These are phyloP conservation scores for Dryas alaskensis DNA, from an alignment of 306 rosid genomes.

Conservation along the genomic window DNA sequence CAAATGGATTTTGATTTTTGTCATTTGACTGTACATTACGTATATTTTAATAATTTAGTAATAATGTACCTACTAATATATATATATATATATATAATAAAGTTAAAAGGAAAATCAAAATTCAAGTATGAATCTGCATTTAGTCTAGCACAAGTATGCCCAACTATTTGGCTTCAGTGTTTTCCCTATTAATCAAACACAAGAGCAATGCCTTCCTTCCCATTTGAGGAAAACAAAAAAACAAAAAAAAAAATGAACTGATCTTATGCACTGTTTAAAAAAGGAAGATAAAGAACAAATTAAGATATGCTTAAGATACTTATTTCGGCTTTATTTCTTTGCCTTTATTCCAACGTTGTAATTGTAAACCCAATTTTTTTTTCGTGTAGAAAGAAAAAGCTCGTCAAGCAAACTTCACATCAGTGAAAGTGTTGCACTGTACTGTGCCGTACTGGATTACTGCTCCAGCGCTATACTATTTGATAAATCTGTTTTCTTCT, in stretches of 20 bases:
- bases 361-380: background rate
- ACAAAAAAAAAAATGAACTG: too few species aligned
- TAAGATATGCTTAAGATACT: background rate
- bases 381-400: background rate
- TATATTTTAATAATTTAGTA: too few species aligned
- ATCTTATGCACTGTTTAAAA: too few species aligned
- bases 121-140: background rate
- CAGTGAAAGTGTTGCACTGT: background rate
- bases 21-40: too few species aligned
- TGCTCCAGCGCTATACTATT: background rate
- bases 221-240: too few species aligned
- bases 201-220: background rate
- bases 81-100: too few species aligned
- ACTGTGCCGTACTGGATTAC: background rate
- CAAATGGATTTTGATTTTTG: too few species aligned
- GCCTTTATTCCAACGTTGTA: background rate
- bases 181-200: background rate
- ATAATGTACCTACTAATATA: too few species aligned
- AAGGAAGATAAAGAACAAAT: background rate
- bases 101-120: background rate
- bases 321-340: background rate
- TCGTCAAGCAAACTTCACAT: background rate
- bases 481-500: background rate
- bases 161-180: background rate
- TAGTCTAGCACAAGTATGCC: background rate